Base-by-base conservation (phyloP, 129 eudicot genomes). In the Chrysanthemum makinoi region DNA sequence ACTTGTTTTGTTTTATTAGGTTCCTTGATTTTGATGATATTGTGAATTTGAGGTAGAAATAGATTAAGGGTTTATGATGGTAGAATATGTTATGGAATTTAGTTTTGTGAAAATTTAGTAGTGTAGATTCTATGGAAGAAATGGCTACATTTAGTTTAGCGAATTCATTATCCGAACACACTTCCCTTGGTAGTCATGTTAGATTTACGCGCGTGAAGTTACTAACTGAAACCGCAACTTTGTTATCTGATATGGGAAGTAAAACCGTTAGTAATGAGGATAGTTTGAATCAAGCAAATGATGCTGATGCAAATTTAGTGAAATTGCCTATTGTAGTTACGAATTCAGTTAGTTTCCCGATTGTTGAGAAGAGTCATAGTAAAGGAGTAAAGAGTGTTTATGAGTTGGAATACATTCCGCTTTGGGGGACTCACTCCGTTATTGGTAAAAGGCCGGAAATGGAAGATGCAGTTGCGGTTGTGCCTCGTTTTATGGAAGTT, bases 381-480 rank as follows among this genome's bases (percentile, higher is more conserved):
- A 85, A 81, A 46, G 83, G 80, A 49, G 72, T 78, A 39, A 83
- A 66, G 71, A 77, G 85, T 79, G 90, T 84, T 5, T 84, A 75
- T 52, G 90, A 88, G 61, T 46, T 86, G 80, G 89, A 86, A 11
- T 88, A 81, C 69, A 65, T 88, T 54, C 97, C 97, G 12, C 90
- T 91, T 8, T 91, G 97, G 97, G 97, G 97, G n/a, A 80, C 70
- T 62, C 78, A 79, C 4, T 91, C 90, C 8, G 69, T 88, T 10
- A 75, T 83, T 57, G 97, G 97, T 30, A 80, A 83, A 65, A 84
- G 97, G 75, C 83, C 87, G 12, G 97, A 91, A 75, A 91, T 91
- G 97, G 97, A 91, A 83, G 97, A 91, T 82, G 83, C 93, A n/a
- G 75, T 91, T 67, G 65, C 72, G 30, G 84, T 72, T 77, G 87